Conservation (phyloP, 73 alveolate species). For the Blepharisma stoltei region DNA sequence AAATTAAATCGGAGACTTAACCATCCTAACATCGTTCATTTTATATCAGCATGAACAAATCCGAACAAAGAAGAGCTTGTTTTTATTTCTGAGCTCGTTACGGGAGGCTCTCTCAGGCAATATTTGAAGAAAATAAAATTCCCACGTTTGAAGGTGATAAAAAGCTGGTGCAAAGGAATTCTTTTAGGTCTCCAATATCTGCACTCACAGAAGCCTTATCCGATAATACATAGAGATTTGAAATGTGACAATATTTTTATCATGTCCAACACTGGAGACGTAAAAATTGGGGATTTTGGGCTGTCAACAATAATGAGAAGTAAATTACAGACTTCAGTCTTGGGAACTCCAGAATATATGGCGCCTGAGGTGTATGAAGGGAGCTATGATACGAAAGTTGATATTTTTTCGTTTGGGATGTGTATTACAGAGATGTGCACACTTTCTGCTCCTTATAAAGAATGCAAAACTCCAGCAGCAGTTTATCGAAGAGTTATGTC, state of each 20-base stretch:
- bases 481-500: conserved; percentile 62
- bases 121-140: conserved; percentile 63
- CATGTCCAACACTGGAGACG: conserved; percentile 64
- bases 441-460: conserved; percentile 75
- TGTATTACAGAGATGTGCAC: conserved; percentile 80
- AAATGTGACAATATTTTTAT: conserved; percentile 71
- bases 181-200: conserved; percentile 80
- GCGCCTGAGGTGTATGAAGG: conserved; percentile 88
- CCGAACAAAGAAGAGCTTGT: conserved; percentile 54
- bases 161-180: conserved; percentile 87
- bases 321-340: conserved; percentile 43
- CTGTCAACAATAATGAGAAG: conserved; percentile 38
- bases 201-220: conserved; percentile 81
- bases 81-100: conserved; percentile 66
- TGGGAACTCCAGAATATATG: conserved; percentile 88
- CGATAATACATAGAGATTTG: conserved; percentile 94
- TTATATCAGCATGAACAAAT: conserved; percentile 68
- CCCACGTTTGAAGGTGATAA: conserved; percentile 81
- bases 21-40: conserved; percentile 73
- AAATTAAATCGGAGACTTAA: conserved; percentile 55
- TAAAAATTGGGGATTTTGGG: conserved; percentile 74
- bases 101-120: conserved; percentile 74
- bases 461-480: conserved; percentile 62
- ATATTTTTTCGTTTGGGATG: conserved; percentile 87
- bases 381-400: conserved; percentile 77